Base-by-base conservation (phyloP, 1,139 yeast species). In the Yamadazyma mexicana region DNA sequence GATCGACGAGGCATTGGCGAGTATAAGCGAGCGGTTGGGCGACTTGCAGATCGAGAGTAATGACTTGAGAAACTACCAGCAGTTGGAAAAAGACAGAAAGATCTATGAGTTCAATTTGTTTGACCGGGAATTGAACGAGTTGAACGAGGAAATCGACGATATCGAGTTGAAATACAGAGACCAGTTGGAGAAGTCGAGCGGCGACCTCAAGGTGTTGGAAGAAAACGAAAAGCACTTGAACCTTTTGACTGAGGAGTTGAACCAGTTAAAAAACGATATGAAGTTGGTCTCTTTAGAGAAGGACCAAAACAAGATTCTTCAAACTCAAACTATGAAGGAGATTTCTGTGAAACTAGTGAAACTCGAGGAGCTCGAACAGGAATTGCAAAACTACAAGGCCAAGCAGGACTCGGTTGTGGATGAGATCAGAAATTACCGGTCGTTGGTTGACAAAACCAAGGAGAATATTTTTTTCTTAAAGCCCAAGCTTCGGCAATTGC, bases 1-100 rank as follows among this genome's bases (percentile, higher is more conserved):
- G 54, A 87, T 88, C 40, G 87, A 82, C 46, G 89, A 83, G 49
- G 81, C 89, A 54, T 69, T 92, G 52, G 61, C 62, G 6, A 83
- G 84, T 41, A 81, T 92, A 35, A 81, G 83, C 44, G 83, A 77
- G 33, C 73, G 96, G 49, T 69, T 92, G 33, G 67, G 76, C 2
- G 97, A 88, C 57, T 75, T 92, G 49, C 88, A 86, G 55, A 75
- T 83, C 40, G 98, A 92, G 59, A 84, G 86, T 42, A 75, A 77
- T 36, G 96, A 88, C 52, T 69, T 91, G 48, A 79, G 79, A 48
- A 75, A 77, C 40, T 88, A 71, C 55, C 95, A 87, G 54, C 66
- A 65, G 27, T 67, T 83, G 37, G 95, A 87, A 51, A 79, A 77
- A 45, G 75, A 75, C 42, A 79, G 86, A 49, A 85, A 88, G 54